Evolutionary conservation across 805 yeast species (phyloP).

Genomic region (Brettanomyces sp.): DNA sequence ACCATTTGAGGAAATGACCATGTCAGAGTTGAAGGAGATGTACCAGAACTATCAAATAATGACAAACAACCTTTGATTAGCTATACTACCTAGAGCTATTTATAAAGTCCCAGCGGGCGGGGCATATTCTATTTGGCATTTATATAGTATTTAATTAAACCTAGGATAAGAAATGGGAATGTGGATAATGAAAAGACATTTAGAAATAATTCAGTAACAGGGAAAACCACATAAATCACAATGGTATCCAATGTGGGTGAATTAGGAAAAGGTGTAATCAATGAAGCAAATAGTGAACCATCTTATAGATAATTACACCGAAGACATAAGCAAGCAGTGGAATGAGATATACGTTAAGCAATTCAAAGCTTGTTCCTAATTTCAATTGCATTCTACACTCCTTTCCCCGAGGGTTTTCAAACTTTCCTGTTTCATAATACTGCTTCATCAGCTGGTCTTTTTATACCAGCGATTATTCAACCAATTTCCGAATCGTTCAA

Average conservation of each 20-base stretch:
- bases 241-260: too few species aligned
- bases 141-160: too few species aligned
- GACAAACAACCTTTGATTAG: slow-evolving; percentile 5
- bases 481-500: slow-evolving; percentile 63
- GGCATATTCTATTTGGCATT: neutral
- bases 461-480: slow-evolving; percentile 60
- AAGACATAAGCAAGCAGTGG: slow-evolving; percentile 10
- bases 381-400: slow-evolving; percentile 13
- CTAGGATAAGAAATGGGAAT: too few species aligned
- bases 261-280: neutral
- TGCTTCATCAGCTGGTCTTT: slow-evolving; percentile 67
- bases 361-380: slow-evolving; percentile 15
- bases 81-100: neutral
- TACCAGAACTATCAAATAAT: slow-evolving; percentile 20
- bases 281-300: neutral
- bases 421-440: slow-evolving; percentile 48
- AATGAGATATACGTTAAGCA: slow-evolving; percentile 20
- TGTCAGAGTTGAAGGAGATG: slow-evolving; percentile 20
- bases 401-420: slow-evolving; percentile 22
- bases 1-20: slow-evolving; percentile 20
- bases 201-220: too few species aligned
- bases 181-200: too few species aligned
- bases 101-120: neutral
- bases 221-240: too few species aligned
- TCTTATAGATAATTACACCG: slow-evolving; percentile 3